Base-by-base conservation (phyloP, 257 asterid genomes). In the Handroanthus guayacan region DNA sequence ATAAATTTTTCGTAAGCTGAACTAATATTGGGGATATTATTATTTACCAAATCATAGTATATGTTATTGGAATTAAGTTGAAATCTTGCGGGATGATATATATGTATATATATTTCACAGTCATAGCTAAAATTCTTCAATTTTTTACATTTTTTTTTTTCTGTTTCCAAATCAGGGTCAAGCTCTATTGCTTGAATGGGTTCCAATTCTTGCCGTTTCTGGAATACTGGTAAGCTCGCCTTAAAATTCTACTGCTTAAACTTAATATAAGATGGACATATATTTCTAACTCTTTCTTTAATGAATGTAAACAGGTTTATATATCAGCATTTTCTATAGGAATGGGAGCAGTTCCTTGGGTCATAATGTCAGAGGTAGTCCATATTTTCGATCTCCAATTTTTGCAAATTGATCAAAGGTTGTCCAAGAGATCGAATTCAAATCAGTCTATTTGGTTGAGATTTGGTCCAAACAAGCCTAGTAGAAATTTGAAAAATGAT, bases 321-420 rank as follows among this genome's bases (percentile, higher is more conserved):
- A 78, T 93, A 79, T 81, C 92, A 6, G 81, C 96, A 14, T 91
- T 88, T 75, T 93, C 97, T 17, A 81, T 92, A 39, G 97, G 97
- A 64, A 84, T 92, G 91, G 97, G 98, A 66, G 88, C 96, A 11
- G 96, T 88, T 74, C 98, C 98, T 39, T 93, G 97, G 98, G 95
- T 93, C 61, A 87, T 91, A 18, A 93, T 93, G 98, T 91, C 97
- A 5, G 98, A 91, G 97, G 98, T 92, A 87, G 11, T 47, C 39
- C 6, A 3, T 5, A 7, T 31, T 51, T 50, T 25, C 56, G 62
- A 13, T 20, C 12, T 62, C 3, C 12, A 3, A 57, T 9, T 18
- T 1, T 14, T 56, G 5, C 48, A 34, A 8, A n/a, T 31, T 5
- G 12, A 52, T 52, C 13, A 39, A 9, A n/a, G n/a, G 8, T 9